Base-by-base conservation (phyloP, 2,329 filamentous ascomycete genomes). In the Fusarium burgessii region DNA sequence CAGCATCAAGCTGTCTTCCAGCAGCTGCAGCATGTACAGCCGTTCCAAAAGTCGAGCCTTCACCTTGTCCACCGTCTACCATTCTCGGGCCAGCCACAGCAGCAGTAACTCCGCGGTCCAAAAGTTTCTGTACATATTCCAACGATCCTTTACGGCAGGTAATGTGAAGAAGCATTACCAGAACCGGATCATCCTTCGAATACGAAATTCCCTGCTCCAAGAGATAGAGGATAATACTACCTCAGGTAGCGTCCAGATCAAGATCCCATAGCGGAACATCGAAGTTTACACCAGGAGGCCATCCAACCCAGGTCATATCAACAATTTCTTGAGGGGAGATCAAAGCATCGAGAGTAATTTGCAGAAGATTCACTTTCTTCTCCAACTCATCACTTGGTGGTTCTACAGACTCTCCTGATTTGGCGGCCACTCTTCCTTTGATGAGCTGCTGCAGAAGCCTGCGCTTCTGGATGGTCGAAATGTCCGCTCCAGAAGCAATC, bases 91-190 rank as follows among this genome's bases (percentile, higher is more conserved):
- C 50, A 9, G 50, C 12, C 0, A 32, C 17, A 1, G 45, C 27
- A 4, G 45, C 27, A 6, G 2, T 20, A 3, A 38, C 36, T 0
- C 20, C 50, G 27, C n/a, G 49, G 3, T 20, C 6, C 6, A 70
- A 11, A 0, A 70, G 36, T 10, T 49, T 14, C 6, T 45, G 13
- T 1, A 62, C 36, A 20, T 10, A 5, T 1, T 15, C 23, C 0
- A 45, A 15, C 0, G 7, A 11, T 17, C 66, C 66, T 14, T 33
- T n/a, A 32, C 7, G 40, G 3, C 66, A 70, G 1, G 32, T 18
- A 5, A 70, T 67, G 3, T 70, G 66, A 8, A 70, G 45, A 4
- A 70, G 18, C 61, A 70, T 70, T 0, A 70, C 32, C 1, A 70
- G 15, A 0, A 55, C 66, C 0, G 36, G 12, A 6, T 70, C 66